Evolutionary conservation across 371 early-diverging fungal genomes (phyloP), one percentile per base, ranked within the genome.

Genomic region (Blakeslea trispora): DNA sequence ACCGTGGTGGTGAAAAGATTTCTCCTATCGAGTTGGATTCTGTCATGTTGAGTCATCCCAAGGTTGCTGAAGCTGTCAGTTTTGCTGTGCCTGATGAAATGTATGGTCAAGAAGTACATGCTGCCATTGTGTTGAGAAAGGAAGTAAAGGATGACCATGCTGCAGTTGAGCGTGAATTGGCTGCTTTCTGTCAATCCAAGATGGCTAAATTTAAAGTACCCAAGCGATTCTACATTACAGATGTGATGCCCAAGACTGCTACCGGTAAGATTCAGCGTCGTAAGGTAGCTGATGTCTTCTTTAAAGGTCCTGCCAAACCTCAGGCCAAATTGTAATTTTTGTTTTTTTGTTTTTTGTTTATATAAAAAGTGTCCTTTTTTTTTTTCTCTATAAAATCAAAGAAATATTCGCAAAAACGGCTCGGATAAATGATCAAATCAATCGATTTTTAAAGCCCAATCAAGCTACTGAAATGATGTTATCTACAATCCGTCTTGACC

Each of bases 191-290:
- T 61, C 57, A 48, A 17, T 65, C 69, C 15, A 74, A 81, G 19
- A 57, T 94, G n/a, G 88, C 91, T 19, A 76, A 76, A 47, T 93
- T 92, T 70, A 93, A 92, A 68, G 78, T 89, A 2, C 93, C 93
- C 40, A 84, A 87, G 61, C 80, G 80, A 47, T 65, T 93, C 32
- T 90, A 85, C 67, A 74, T 94, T 32, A 87, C 88, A 10, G 74
- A 81, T 3, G 50, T 68, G 23, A 75, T 92, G 68, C 93, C 91
- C 11, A 84, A 89, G 60, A 90, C 91, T 0, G 89, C 89, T 28
- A 91, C 89, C 3, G 91, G 90, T 40, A 91, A 88, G 57, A 76
- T 88, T 17, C 85, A 84, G 62, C 77, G 86, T 46, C 76, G 81
- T 40, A 70, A 74, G n/a, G 69, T 86, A 39, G 59, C 66, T 14